Conservation (phyloP, 345 rosid genomes). For the Lagerstroemia speciosa region DNA sequence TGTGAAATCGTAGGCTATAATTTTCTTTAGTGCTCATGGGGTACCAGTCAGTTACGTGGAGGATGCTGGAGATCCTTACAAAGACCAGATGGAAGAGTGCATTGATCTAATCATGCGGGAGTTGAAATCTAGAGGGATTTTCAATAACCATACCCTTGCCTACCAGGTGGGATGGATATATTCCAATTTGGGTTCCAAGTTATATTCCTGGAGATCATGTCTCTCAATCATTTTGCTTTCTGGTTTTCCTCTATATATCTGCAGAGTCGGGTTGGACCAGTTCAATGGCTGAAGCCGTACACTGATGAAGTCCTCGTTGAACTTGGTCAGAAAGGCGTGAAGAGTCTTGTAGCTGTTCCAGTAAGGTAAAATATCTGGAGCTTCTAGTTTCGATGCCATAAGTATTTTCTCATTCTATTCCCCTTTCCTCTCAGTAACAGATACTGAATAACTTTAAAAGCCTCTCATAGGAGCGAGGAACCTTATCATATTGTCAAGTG, state of each 20-base stretch:
- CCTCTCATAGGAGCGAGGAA: not conserved
- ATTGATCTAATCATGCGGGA: slow-evolving; percentile 73
- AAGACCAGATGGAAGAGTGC: slow-evolving; percentile 93
- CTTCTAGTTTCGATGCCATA: not conserved
- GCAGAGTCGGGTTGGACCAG: slow-evolving; percentile 98
- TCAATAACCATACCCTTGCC: slow-evolving; percentile 65
- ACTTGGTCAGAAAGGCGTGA: slow-evolving; percentile 89
- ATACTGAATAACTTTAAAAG: not conserved
- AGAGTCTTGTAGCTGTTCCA: slow-evolving; percentile 86
- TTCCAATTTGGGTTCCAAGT: not conserved
- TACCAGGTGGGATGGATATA: slow-evolving; percentile 54
- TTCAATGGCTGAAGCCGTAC: slow-evolving; percentile 91
- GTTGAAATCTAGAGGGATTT: slow-evolving; percentile 65
- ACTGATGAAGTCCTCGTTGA: slow-evolving; percentile 88
- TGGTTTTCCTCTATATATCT: not conserved
- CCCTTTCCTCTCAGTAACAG: not conserved
- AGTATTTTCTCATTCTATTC: not conserved
- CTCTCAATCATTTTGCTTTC: not conserved
- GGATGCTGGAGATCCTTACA: slow-evolving; percentile 88
- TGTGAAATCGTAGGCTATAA: slow-evolving; percentile 49
- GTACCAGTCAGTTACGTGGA: slow-evolving; percentile 86
- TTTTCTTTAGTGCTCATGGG: slow-evolving; percentile 97
- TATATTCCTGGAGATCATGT: no score
- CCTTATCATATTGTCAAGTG: not conserved
- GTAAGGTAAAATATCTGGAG: slow-evolving; percentile 43